These are phyloP conservation scores for Pezicula radicicola DNA, from an alignment of 2,329 filamentous ascomycete species.

Conservation along the genomic window DNA sequence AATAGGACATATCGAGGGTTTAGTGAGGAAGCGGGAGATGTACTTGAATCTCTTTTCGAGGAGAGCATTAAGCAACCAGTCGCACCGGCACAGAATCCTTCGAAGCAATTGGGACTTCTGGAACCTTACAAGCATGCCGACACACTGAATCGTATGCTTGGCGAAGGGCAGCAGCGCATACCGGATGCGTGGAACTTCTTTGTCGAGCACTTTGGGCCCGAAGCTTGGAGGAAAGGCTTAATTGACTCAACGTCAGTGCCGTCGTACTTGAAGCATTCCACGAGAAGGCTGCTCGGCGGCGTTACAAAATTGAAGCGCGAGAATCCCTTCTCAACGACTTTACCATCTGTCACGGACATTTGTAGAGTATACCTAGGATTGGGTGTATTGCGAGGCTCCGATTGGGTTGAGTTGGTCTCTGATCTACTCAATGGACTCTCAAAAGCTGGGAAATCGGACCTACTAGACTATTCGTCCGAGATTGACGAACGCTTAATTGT, in stretches of 20 bases:
- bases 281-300: slow-evolving; percentile 13
- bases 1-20: neutral
- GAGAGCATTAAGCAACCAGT: slow-evolving; percentile 15
- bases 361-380: slow-evolving; percentile 19
- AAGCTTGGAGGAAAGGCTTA: slow-evolving; percentile 11
- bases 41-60: slow-evolving; percentile 29
- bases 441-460: slow-evolving; percentile 2
- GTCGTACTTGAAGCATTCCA: slow-evolving; percentile 12
- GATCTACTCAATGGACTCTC: slow-evolving; percentile 18
- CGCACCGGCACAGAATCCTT: slow-evolving; percentile 1
- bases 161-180: slow-evolving; percentile 8
- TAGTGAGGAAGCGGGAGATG: slow-evolving; percentile 14
- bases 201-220: slow-evolving; percentile 25
- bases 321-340: slow-evolving; percentile 13
- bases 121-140: slow-evolving; percentile 24
- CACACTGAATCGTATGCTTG: slow-evolving; percentile 23
- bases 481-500: slow-evolving; percentile 11
- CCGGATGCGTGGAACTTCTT: slow-evolving; percentile 28
- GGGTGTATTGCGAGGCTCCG: slow-evolving; percentile 16
- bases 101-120: slow-evolving; percentile 8
- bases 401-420: slow-evolving; percentile 24
- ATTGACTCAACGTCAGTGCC: slow-evolving; percentile 11
- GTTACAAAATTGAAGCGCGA: slow-evolving; percentile 18
- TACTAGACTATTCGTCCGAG: neutral
- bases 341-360: slow-evolving; percentile 26